phyloP scores from a whole-genome alignment of 169 alveolate species.

The Pseudocohnilembus persalinus region DNA sequence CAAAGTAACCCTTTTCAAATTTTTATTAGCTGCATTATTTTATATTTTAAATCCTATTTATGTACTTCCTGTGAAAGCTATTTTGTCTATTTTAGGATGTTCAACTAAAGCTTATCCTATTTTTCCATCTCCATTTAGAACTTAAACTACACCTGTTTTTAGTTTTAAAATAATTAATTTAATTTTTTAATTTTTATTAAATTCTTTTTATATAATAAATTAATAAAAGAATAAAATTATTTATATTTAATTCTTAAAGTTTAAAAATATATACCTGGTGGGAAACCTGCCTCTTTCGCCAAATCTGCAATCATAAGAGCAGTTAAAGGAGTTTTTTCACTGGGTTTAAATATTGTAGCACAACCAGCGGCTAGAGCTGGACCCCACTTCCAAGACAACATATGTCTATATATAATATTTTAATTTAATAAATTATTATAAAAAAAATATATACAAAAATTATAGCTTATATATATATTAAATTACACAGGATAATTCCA shows the following conservation, averaged over 20 bases:
- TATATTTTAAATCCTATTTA: constrained; percentile 70
- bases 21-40: constrained; percentile 50
- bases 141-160: constrained; percentile 86
- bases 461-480: too few relatives aligned
- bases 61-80: constrained; percentile 89
- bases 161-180: too few relatives aligned
- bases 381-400: constrained; percentile 72
- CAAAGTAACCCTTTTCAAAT: constrained; percentile 74
- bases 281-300: constrained; percentile 85
- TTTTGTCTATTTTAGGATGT: constrained; percentile 73
- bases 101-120: constrained; percentile 65
- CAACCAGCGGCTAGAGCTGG: constrained; percentile 85
- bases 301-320: constrained; percentile 74
- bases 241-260: too few relatives aligned
- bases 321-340: constrained; percentile 88
- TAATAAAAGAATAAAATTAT: too few relatives aligned
- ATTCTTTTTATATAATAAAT: too few relatives aligned
- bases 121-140: constrained; percentile 84
- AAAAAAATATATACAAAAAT: too few relatives aligned
- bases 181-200: too few relatives aligned
- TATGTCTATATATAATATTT: too few relatives aligned
- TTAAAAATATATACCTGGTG: constrained; percentile 82
- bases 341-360: constrained; percentile 82
- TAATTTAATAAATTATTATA: too few relatives aligned
- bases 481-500: constrained; percentile 89